Evolutionary conservation across 1,284 basidiomycete species (phyloP).

Genomic region (Rhodotorula glutinis): DNA sequence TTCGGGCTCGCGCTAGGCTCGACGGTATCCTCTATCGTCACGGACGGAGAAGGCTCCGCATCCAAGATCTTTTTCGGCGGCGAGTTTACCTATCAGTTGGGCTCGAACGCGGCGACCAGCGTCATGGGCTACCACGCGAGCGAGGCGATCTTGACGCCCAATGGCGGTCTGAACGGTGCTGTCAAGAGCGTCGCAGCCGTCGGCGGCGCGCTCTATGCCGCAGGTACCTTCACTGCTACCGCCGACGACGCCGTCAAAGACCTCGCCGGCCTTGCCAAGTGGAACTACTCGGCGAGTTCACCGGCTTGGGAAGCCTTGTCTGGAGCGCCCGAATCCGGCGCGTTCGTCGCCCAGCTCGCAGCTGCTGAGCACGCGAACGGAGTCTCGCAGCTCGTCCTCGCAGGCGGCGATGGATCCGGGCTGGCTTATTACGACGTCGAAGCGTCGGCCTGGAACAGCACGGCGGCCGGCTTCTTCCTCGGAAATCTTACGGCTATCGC

Average conservation of each 20-base stretch:
- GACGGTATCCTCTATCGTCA: conserved; percentile 59
- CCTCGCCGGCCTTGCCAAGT: conserved; percentile 49
- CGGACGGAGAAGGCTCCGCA: conserved; percentile 55
- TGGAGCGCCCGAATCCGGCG: conserved; percentile 63
- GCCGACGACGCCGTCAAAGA: conserved; percentile 66
- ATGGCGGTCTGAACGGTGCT: conserved; percentile 47
- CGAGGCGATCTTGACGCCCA: conserved; percentile 49
- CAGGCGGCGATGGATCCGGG: conserved; percentile 23
- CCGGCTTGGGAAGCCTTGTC: conserved; percentile 48
- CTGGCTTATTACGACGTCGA: conserved; percentile 31
- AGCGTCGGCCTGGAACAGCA: conserved; percentile 16
- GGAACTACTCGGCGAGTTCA: conserved; percentile 20
- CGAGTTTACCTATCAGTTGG: conserved; percentile 56
- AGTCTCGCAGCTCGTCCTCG: conserved; percentile 23
- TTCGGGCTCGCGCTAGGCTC: conserved; percentile 35
- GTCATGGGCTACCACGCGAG: conserved; percentile 61
- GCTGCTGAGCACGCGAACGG: conserved; percentile 11
- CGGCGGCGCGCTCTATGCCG: conserved; percentile 64
- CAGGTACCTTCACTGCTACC: conserved; percentile 78
- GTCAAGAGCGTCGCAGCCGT: conserved; percentile 43
- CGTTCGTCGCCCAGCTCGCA: conserved; percentile 65
- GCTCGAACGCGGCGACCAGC: conserved; percentile 58
- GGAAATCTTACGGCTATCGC: conserved; percentile 35
- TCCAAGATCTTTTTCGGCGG: conserved; percentile 69
- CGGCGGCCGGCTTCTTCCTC: conserved; percentile 27